A percentile compares a stretch with the other conserved stretches of the same genome.
Evolutionary conservation across 495 filamentous ascomycete species (phyloP).

Genomic region (Xylaria curta): DNA sequence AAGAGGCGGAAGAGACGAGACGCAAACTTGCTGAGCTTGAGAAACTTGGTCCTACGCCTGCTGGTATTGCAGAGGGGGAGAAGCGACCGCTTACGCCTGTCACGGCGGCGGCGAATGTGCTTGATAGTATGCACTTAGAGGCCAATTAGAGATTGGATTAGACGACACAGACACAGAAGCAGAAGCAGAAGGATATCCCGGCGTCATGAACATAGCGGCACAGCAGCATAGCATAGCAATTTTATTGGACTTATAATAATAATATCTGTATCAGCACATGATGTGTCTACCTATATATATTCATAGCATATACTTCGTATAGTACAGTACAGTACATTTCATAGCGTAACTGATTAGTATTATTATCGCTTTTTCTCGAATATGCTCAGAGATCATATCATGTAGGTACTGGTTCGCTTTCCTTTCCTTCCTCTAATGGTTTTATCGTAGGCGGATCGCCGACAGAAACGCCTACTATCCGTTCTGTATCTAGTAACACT

Average conservation of each 20-base stretch:
- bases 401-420: constrained; percentile 2
- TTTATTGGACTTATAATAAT: background rate
- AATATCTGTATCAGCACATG: background rate
- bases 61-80: constrained; percentile 28
- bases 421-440: constrained; percentile 2
- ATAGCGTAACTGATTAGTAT: background rate
- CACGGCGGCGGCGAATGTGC: constrained; percentile 35
- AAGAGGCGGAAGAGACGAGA: constrained; percentile 44
- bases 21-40: constrained; percentile 49
- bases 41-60: constrained; percentile 34
- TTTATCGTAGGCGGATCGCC: background rate
- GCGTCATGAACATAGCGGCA: background rate
- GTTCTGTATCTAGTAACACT: background rate
- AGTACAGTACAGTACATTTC: no score
- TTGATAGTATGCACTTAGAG: constrained; percentile 30
- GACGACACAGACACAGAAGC: constrained; percentile 6
- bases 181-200: constrained; percentile 13
- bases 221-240: background rate
- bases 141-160: background rate
- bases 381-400: background rate
- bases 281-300: constrained; percentile 11
- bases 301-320: constrained; percentile 11
- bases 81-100: constrained; percentile 32
- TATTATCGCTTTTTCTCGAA: background rate
- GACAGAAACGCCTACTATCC: background rate